phyloP scores from a whole-genome alignment of 768 basidiomycete species.

The Tephrocybe sp. region DNA sequence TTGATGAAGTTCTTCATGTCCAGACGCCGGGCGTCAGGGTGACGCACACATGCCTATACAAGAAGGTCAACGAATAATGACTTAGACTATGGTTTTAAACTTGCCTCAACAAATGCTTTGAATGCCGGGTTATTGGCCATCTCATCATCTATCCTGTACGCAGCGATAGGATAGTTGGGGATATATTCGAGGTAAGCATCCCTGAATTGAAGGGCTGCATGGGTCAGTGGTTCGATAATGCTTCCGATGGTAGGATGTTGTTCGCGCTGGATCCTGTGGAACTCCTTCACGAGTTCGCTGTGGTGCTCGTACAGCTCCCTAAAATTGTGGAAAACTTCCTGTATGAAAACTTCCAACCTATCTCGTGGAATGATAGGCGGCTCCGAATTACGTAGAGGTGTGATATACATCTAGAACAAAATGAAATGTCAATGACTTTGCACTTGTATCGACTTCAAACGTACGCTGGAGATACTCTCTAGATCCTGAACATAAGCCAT shows the following conservation, averaged over 20 bases:
- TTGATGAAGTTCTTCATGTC: constrained; percentile 95
- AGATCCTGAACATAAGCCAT: constrained; percentile 94
- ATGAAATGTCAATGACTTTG: not conserved
- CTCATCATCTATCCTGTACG: constrained; percentile 85
- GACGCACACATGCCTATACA: constrained; percentile 46
- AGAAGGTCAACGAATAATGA: constrained; percentile 17
- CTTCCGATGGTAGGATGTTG: constrained; percentile 77
- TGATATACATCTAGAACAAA: constrained; percentile 69
- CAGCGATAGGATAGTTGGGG: constrained; percentile 90
- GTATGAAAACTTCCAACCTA: constrained; percentile 71
- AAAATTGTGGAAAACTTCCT: constrained; percentile 89
- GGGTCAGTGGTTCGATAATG: constrained; percentile 81
- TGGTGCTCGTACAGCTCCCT: constrained; percentile 74
- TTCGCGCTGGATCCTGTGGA: constrained; percentile 86
- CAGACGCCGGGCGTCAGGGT: constrained; percentile 74
- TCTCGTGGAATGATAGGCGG: constrained; percentile 78
- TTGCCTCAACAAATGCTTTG: constrained; percentile 77
- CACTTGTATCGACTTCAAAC: constrained; percentile 18
- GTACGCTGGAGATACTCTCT: constrained; percentile 76
- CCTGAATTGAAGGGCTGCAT: constrained; percentile 90
- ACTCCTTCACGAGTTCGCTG: constrained; percentile 67
- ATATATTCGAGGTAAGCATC: constrained; percentile 93
- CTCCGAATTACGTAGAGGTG: constrained; percentile 65
- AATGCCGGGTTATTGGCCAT: constrained; percentile 80
- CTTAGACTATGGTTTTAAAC: constrained; percentile 18